A percentile compares a stretch with the other conserved stretches of the same genome.
phyloP scores from a whole-genome alignment of 2,329 filamentous ascomycete species.

The Penicillium sp. region DNA sequence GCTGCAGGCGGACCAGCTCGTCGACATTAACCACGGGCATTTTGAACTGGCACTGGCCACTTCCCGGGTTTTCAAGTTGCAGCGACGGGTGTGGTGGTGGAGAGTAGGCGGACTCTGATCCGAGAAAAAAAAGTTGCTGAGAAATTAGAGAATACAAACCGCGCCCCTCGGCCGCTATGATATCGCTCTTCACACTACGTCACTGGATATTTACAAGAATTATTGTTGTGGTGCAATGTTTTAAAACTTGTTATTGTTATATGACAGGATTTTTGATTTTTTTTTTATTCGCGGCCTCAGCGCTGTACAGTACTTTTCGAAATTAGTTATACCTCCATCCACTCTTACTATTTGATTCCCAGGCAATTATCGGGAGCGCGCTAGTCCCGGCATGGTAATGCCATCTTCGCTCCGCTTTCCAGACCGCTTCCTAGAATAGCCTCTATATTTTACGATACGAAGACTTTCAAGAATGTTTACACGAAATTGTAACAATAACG shows the following conservation, averaged over 20 bases:
- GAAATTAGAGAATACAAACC: slow-evolving; percentile 13
- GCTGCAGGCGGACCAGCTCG: slow-evolving; percentile 86
- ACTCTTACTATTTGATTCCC: too few relatives aligned
- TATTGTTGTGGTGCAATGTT: not conserved
- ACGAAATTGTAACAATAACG: too few relatives aligned
- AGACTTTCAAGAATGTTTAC: too few relatives aligned
- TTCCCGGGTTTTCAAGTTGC: slow-evolving; percentile 11
- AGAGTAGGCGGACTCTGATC: slow-evolving; percentile 10
- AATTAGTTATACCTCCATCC: too few relatives aligned
- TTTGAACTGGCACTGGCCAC: slow-evolving; percentile 31
- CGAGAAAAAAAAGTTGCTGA: slow-evolving; percentile 24
- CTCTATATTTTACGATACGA: too few relatives aligned
- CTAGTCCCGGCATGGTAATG: too few relatives aligned
- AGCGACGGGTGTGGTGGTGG: slow-evolving; percentile 12
- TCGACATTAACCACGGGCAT: slow-evolving; percentile 94
- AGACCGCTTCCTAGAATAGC: too few relatives aligned
- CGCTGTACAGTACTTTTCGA: not conserved
- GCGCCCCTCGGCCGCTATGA: not conserved
- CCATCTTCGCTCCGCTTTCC: too few relatives aligned
- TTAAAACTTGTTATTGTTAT: not conserved
- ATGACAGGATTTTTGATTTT: not conserved
- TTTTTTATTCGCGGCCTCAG: not conserved
- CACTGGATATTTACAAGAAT: not conserved
- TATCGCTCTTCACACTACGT: not conserved
- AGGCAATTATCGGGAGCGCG: too few relatives aligned